Evolutionary conservation across 1,284 basidiomycete species (phyloP), one percentile per base, ranked within the genome.

Genomic region (Marasmius oreades): DNA sequence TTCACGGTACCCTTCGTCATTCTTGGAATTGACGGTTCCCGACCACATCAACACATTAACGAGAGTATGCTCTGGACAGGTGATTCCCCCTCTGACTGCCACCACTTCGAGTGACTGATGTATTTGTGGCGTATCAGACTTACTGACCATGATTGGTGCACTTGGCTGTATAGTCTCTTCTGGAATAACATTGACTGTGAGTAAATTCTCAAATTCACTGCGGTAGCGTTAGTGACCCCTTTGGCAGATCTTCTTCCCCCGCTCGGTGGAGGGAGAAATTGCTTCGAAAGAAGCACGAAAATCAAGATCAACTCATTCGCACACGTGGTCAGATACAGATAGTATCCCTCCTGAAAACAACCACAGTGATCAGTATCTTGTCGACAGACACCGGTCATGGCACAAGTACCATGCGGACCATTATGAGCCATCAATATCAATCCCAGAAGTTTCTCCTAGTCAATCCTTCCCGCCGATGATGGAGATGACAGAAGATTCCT

Each of bases 221-320:
- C n/a, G n/a, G n/a, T n/a, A n/a, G n/a, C n/a, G n/a, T n/a, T n/a
- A n/a, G n/a, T n/a, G n/a, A n/a, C n/a, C n/a, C n/a, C n/a, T n/a
- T n/a, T n/a, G n/a, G 33, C 59, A 88, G 86, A 87, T 90, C 28
- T 90, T 90, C 76, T 90, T 90, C 70, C 88, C 88, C 31, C 85
- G 88, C 23, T 86, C 84, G 2, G 76, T 84, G 52, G 79, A 86
- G 66, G 72, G 74, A 43, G 87, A 89, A 69, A 82, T 84, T 31
- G 72, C 76, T 1, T 67, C 69, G 3, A 75, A 72, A n/a, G 80
- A 84, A 51, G 73, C 74, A 67, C 18, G 70, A 73, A 36, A 66
- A 69, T 22, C 23, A 11, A 45, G 64, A 56, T 37, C 66, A 63
- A 51, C 52, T 16, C 33, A 57, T 52, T 34, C 55, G 59, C 20